phyloP scores from a whole-genome alignment of 129 eudicot species.

The Sambucus nigra region DNA sequence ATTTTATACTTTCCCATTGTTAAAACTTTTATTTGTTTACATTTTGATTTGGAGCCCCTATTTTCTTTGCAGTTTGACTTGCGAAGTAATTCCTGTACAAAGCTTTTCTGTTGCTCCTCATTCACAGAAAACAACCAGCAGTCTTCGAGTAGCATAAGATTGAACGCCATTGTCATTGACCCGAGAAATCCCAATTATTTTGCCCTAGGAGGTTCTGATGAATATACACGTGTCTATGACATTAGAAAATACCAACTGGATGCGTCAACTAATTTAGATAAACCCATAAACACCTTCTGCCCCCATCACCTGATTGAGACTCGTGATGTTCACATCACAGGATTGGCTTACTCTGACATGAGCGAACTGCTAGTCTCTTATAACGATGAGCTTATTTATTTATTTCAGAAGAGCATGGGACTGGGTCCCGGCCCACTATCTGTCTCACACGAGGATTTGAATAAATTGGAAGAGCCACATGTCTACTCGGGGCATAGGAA shows the following conservation, averaged over 20 bases:
- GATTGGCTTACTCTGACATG: constrained; percentile 53
- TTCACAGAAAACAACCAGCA: constrained; percentile 27
- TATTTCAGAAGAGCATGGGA: constrained; percentile 62
- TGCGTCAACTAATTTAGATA: constrained; percentile 31
- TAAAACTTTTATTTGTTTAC: not conserved
- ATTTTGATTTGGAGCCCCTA: constrained; percentile 5
- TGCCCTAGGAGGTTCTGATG: constrained; percentile 71
- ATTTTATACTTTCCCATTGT: not conserved
- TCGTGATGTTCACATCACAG: constrained; percentile 50
- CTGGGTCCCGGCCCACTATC: constrained; percentile 46
- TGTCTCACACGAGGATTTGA: constrained; percentile 20
- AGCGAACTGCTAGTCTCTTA: constrained; percentile 77
- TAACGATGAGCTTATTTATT: constrained; percentile 55
- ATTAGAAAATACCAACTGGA: constrained; percentile 40
- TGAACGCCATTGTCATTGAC: constrained; percentile 62
- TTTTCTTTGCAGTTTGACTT: constrained; percentile 69
- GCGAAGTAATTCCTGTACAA: constrained; percentile 54
- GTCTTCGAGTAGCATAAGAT: constrained; percentile 34
- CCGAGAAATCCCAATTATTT: constrained; percentile 73
- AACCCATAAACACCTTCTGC: constrained; percentile 58
- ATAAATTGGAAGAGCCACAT: constrained; percentile 31
- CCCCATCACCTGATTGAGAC: constrained; percentile 46
- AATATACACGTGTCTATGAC: constrained; percentile 72
- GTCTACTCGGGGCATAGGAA: constrained; percentile 71
- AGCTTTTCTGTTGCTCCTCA: constrained; percentile 64